phyloP scores from a whole-genome alignment of 495 filamentous ascomycete genomes.

The Penicillium lagena region DNA sequence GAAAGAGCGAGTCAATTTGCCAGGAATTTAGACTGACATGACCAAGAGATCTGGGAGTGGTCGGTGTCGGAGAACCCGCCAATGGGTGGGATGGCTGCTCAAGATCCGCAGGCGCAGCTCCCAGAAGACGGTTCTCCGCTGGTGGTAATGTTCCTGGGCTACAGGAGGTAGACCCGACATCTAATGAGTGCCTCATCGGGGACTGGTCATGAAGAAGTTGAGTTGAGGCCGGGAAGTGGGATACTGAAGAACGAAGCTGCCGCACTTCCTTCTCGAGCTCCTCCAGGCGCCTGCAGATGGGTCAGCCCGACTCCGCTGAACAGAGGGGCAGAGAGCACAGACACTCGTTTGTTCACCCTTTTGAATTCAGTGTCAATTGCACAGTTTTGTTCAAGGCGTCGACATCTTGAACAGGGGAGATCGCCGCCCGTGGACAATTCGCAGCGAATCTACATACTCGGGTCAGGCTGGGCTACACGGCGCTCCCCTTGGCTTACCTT shows the following conservation, averaged over 20 bases:
- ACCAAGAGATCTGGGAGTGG: background rate
- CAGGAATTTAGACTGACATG: background rate
- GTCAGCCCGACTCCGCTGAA: background rate
- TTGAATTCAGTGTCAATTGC: constrained; percentile 9
- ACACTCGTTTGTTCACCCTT: constrained; percentile 9
- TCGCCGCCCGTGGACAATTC: constrained; percentile 5
- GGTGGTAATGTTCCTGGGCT: no score
- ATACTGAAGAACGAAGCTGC: constrained; percentile 7
- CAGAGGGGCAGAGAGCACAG: background rate
- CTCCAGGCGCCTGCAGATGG: constrained; percentile 2
- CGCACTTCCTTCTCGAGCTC: constrained; percentile 9
- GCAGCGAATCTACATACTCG: constrained; percentile 7
- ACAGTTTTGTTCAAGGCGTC: constrained; percentile 5
- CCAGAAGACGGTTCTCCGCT: no score
- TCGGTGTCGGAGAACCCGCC: background rate
- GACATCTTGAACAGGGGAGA: constrained; percentile 6
- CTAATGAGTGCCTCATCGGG: no score
- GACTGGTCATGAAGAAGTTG: background rate
- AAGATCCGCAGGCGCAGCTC: no score
- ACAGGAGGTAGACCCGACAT: no score
- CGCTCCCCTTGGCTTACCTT: constrained; percentile 2
- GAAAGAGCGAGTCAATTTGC: constrained; percentile 4
- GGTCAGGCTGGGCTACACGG: background rate
- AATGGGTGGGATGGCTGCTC: background rate
- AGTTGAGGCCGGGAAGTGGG: background rate